These are phyloP conservation scores for Dissophora ornata DNA, from an alignment of 192 early-diverging fungal species.

Conservation along the genomic window DNA sequence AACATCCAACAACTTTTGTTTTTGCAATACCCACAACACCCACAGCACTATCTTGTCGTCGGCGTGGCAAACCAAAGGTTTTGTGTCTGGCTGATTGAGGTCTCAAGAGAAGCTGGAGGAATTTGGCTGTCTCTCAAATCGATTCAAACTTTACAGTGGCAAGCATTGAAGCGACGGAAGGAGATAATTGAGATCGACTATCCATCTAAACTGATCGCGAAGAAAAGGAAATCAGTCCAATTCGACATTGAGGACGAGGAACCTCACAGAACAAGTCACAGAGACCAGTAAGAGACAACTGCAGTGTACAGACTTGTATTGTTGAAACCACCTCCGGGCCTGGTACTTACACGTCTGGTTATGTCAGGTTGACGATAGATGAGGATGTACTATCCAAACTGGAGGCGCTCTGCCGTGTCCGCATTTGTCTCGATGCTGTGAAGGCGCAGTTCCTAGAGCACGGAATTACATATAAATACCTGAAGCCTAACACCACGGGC, in stretches of 20 bases:
- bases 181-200: not conserved
- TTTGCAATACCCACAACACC: slow-evolving; percentile 50
- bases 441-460: slow-evolving; percentile 31
- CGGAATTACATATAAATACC: slow-evolving; percentile 29
- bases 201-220: not conserved
- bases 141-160: slow-evolving; percentile 38
- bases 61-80: slow-evolving; percentile 45
- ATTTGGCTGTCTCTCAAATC: slow-evolving; percentile 39
- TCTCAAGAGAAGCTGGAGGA: slow-evolving; percentile 22
- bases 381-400: slow-evolving; percentile 40
- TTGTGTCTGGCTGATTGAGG: slow-evolving; percentile 46
- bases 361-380: slow-evolving; percentile 38
- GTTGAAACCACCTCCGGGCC: too few relatives aligned
- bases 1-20: slow-evolving; percentile 48
- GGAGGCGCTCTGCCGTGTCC: slow-evolving; percentile 35
- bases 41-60: slow-evolving; percentile 44
- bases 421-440: slow-evolving; percentile 36
- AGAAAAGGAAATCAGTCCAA: slow-evolving; percentile 47
- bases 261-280: not conserved
- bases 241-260: slow-evolving; percentile 33
- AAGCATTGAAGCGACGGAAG: slow-evolving; percentile 18
- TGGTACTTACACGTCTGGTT: too few relatives aligned
- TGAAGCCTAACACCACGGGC: not conserved
- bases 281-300: slow-evolving; percentile 19
- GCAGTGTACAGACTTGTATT: not conserved